phyloP scores from a whole-genome alignment of 176 grass and related monocot genomes.

The Triticum monococcum region DNA sequence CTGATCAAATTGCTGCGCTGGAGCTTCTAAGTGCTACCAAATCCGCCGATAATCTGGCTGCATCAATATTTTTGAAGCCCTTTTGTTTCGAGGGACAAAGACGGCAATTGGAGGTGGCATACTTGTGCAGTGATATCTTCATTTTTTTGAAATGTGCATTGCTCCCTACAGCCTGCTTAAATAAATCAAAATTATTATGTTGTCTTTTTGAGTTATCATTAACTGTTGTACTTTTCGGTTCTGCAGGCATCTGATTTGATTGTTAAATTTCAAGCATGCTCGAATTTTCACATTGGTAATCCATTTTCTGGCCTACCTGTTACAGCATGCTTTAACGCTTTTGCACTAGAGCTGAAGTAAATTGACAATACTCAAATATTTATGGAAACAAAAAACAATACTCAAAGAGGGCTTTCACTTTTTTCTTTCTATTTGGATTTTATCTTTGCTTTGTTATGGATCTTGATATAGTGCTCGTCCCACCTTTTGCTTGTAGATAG shows the following conservation, averaged over 20 bases:
- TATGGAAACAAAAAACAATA: too few species aligned
- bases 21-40: conserved; percentile 74
- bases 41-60: conserved; percentile 68
- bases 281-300: conserved; percentile 91
- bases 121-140: conserved; percentile 4
- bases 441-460: conserved; percentile 14
- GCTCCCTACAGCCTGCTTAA: background rate
- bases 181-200: background rate
- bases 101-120: conserved; percentile 70
- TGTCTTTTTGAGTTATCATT: conserved; percentile 10
- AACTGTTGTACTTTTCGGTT: conserved; percentile 1
- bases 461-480: background rate
- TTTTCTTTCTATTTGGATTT: background rate
- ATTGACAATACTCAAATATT: background rate
- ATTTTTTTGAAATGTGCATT: conserved; percentile 25
- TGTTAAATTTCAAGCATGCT: conserved; percentile 59
- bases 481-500: background rate
- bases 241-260: conserved; percentile 76
- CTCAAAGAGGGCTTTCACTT: background rate
- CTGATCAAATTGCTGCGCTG: conserved; percentile 71
- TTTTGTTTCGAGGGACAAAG: conserved; percentile 94
- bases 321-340: background rate
- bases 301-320: background rate
- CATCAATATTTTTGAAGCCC: conserved; percentile 85
- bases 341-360: conserved; percentile 2